phyloP scores from a whole-genome alignment of 1,284 basidiomycete genomes.

The Apiotrichum sp. region DNA sequence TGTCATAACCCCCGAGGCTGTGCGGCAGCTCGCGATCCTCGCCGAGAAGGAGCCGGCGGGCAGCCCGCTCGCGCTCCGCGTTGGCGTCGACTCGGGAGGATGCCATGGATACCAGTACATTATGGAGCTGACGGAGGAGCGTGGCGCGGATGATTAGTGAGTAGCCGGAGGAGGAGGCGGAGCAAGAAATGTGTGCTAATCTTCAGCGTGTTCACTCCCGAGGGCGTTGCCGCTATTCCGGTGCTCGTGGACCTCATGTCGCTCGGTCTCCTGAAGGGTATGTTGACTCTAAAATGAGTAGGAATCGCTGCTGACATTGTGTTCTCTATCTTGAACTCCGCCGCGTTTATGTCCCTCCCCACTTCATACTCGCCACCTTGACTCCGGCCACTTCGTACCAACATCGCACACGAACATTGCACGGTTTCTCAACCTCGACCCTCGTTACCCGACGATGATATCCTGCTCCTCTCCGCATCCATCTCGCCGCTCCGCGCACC shows the following conservation, averaged over 20 bases:
- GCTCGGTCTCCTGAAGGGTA: slow-evolving; percentile 43
- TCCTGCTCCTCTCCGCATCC: too few species aligned
- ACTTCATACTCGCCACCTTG: too few species aligned
- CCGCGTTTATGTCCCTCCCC: too few species aligned
- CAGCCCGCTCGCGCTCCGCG: slow-evolving; percentile 46
- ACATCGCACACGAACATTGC: too few species aligned
- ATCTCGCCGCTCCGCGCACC: too few species aligned
- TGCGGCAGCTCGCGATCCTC: slow-evolving; percentile 43
- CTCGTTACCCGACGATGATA: too few species aligned
- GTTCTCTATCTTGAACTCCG: too few species aligned
- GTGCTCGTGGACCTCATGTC: slow-evolving; percentile 45
- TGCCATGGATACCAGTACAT: slow-evolving; percentile 58
- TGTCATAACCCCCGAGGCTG: slow-evolving; percentile 38
- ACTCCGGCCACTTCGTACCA: too few species aligned
- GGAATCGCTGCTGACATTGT: too few species aligned
- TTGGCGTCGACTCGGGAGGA: slow-evolving; percentile 54
- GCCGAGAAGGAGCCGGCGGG: slow-evolving; percentile 43
- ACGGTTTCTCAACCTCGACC: too few species aligned
- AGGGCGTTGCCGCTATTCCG: slow-evolving; percentile 39
- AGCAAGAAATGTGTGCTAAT: neutral
- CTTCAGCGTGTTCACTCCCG: slow-evolving; percentile 34
- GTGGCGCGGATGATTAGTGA: slow-evolving; percentile 52
- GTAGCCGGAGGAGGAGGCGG: slow-evolving; percentile 15
- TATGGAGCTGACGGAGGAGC: slow-evolving; percentile 50
- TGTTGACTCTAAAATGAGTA: too few species aligned